A percentile compares a stretch with the other conserved stretches of the same genome.
Conservation (phyloP, 495 filamentous ascomycete genomes). For the Aeminium ludgeri region DNA sequence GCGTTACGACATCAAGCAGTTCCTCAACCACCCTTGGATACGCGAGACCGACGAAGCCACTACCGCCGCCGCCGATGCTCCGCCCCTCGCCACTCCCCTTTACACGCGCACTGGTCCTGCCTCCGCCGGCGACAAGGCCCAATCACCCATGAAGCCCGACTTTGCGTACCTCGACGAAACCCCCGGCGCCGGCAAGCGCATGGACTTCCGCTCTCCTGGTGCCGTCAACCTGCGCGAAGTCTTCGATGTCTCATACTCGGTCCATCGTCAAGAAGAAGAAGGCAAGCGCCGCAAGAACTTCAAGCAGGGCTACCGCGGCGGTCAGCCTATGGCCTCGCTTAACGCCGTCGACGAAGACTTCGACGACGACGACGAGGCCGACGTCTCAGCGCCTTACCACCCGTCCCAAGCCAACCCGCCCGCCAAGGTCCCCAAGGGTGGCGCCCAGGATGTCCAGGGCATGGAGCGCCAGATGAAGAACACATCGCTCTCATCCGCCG, state of each 20-base stretch:
- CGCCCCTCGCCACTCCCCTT: constrained; percentile 56
- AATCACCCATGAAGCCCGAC: constrained; percentile 24
- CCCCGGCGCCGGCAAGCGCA: constrained; percentile 42
- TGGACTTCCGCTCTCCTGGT: constrained; percentile 92
- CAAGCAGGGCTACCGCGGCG: constrained; percentile 51
- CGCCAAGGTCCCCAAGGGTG: constrained; percentile 46
- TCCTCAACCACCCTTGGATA: constrained; percentile 87
- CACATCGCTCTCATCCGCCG: constrained; percentile 51
- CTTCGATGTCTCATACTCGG: constrained; percentile 92
- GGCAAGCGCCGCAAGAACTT: constrained; percentile 69
- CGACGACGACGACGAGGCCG: constrained; percentile 43
- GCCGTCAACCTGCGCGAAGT: constrained; percentile 91
- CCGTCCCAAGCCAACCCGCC: constrained; percentile 31
- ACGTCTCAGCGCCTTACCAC: constrained; percentile 35
- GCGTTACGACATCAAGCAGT: constrained; percentile 75
- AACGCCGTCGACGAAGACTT: constrained; percentile 54
- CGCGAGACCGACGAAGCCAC: constrained; percentile 58
- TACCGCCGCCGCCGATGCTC: constrained; percentile 55
- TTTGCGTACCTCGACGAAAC: constrained; percentile 39
- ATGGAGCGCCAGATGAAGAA: constrained; percentile 75
- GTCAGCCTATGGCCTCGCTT: constrained; percentile 35
- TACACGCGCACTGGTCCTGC: constrained; percentile 30
- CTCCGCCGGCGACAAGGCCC: constrained; percentile 6
- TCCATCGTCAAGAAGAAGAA: constrained; percentile 93
- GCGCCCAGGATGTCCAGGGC: constrained; percentile 45